Evolutionary conservation across 2,329 filamentous ascomycete genomes (phyloP).

Genomic region (Chrysoporthe austroafricana): DNA sequence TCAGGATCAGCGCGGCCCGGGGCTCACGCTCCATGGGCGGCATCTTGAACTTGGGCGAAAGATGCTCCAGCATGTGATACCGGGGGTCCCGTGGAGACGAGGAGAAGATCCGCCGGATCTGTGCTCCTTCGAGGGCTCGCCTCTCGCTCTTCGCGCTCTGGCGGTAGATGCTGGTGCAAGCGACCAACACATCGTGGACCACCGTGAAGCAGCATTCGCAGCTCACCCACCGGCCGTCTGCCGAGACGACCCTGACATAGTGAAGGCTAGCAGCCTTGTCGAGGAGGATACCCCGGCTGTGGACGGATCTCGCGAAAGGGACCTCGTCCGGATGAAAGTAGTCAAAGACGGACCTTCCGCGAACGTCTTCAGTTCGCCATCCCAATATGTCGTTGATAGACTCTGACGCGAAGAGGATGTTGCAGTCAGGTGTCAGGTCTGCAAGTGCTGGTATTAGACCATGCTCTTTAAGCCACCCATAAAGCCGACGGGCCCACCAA

Average conservation of each 20-base stretch:
- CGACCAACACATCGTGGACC: conserved; percentile 85
- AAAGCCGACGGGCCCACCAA: not conserved
- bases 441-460: conserved; percentile 25
- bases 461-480: not conserved
- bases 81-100: conserved; percentile 81
- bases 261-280: conserved; percentile 86
- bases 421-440: conserved; percentile 78
- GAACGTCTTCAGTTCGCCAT: conserved; percentile 75
- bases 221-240: conserved; percentile 71
- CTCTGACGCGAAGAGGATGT: conserved; percentile 81
- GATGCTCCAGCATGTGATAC: conserved; percentile 86
- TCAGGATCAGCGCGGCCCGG: conserved; percentile 81
- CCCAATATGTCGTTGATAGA: conserved; percentile 84
- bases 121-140: conserved; percentile 75
- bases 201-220: conserved; percentile 91
- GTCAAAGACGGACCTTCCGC: conserved; percentile 78
- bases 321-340: conserved; percentile 86
- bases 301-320: conserved; percentile 72
- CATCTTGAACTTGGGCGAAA: conserved; percentile 78
- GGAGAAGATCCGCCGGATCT: conserved; percentile 78
- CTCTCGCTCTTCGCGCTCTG: conserved; percentile 72
- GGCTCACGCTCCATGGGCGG: conserved; percentile 72
- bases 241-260: conserved; percentile 74
- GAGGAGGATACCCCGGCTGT: conserved; percentile 72
- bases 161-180: conserved; percentile 79